A percentile compares a stretch with the other conserved stretches of the same genome.
These are phyloP conservation scores for Boletus reticuloceps DNA, from an alignment of 768 basidiomycete genomes.

Conservation along the genomic window DNA sequence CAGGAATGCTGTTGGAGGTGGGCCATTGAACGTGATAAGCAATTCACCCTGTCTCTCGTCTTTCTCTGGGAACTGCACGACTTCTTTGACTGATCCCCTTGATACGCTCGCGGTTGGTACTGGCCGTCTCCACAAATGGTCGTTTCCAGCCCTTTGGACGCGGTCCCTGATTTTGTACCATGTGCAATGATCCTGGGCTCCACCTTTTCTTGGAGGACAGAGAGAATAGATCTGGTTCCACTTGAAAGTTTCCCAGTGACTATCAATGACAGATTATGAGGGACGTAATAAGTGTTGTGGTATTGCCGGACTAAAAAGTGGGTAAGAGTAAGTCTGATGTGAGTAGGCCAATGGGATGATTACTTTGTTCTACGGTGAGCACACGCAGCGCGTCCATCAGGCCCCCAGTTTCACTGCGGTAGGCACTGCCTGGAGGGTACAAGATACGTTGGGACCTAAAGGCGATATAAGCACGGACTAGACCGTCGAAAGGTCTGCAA, in stretches of 20 bases:
- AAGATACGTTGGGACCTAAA: slow-evolving; percentile 73
- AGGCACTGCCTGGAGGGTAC: slow-evolving; percentile 80
- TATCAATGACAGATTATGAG: slow-evolving; percentile 88
- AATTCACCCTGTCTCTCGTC: slow-evolving; percentile 95
- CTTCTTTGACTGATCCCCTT: slow-evolving; percentile 51
- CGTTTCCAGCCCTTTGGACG: slow-evolving; percentile 85
- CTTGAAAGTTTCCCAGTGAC: slow-evolving; percentile 84
- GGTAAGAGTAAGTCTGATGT: slow-evolving; percentile 12
- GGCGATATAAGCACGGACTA: slow-evolving; percentile 3
- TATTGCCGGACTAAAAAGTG: slow-evolving; percentile 73
- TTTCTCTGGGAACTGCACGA: slow-evolving; percentile 92
- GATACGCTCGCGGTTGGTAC: slow-evolving; percentile 57
- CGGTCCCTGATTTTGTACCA: slow-evolving; percentile 64
- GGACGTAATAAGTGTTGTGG: slow-evolving; percentile 86
- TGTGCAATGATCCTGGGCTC: slow-evolving; percentile 82
- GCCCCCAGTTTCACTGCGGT: slow-evolving; percentile 96
- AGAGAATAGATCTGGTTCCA: slow-evolving; percentile 71
- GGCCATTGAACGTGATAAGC: slow-evolving; percentile 73
- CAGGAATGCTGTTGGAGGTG: slow-evolving; percentile 66
- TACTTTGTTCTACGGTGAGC: slow-evolving; percentile 87
- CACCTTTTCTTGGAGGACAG: slow-evolving; percentile 77
- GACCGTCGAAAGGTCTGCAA: slow-evolving; percentile 4
- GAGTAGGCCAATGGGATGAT: slow-evolving; percentile 10
- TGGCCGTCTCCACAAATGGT: slow-evolving; percentile 88
- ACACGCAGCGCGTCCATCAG: slow-evolving; percentile 88